Percentiles rank a stretch among this genome's conserved stretches.
phyloP scores from a whole-genome alignment of 768 basidiomycete species.

The Xerocomellus dryophilus region DNA sequence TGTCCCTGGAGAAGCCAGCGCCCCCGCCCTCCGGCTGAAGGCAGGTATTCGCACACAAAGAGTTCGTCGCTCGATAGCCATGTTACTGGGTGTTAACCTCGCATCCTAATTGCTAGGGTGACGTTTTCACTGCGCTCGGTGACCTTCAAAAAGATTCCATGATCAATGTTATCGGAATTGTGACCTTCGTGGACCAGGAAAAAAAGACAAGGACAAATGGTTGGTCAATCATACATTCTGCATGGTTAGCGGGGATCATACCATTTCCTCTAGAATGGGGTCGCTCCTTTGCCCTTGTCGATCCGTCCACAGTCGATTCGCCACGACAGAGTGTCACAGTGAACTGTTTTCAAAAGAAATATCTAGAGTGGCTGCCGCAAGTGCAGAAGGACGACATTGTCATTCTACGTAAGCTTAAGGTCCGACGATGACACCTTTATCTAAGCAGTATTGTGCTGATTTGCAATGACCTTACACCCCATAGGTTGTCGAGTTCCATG shows the following conservation, averaged over 20 bases:
- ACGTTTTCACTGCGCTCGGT: constrained; percentile 20
- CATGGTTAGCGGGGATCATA: background rate
- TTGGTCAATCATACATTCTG: constrained; percentile 12
- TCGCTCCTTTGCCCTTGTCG: constrained; percentile 46
- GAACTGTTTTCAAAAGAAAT: constrained; percentile 51
- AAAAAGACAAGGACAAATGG: constrained; percentile 25
- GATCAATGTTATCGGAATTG: constrained; percentile 35
- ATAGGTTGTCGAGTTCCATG: constrained; percentile 36
- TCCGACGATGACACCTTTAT: constrained; percentile 17
- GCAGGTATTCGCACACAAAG: constrained; percentile 29
- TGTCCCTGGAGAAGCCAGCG: background rate
- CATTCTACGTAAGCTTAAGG: constrained; percentile 51
- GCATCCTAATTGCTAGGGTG: constrained; percentile 21
- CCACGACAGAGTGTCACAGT: constrained; percentile 31
- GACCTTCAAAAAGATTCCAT: constrained; percentile 12
- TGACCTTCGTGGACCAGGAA: constrained; percentile 13
- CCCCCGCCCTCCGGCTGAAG: constrained; percentile 4
- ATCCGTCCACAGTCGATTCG: constrained; percentile 44
- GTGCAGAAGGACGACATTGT: constrained; percentile 48
- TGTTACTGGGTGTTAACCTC: background rate
- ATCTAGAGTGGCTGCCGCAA: constrained; percentile 50
- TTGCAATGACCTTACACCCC: background rate
- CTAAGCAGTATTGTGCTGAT: background rate
- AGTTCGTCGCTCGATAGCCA: constrained; percentile 14
- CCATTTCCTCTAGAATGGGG: constrained; percentile 41